These are phyloP conservation scores for Penicillium canescens DNA, from an alignment of 495 filamentous ascomycete genomes.

Conservation along the genomic window DNA sequence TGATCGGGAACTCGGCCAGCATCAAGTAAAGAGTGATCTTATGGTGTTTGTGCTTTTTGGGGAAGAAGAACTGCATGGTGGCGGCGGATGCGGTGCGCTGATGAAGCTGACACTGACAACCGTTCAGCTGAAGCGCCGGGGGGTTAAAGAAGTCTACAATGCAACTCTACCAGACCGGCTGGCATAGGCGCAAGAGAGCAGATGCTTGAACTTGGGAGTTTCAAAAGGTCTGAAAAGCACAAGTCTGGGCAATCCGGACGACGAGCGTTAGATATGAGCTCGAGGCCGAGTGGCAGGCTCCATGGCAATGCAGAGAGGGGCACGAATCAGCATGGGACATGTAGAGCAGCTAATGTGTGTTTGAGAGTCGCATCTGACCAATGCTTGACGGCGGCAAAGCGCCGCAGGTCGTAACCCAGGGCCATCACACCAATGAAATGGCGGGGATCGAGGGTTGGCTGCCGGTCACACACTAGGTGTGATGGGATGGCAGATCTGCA, in stretches of 20 bases:
- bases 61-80: slow-evolving; percentile 38
- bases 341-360: slow-evolving; percentile 27
- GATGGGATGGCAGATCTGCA: slow-evolving; percentile 40
- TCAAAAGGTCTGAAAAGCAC: slow-evolving; percentile 11
- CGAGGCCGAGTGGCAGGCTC: slow-evolving; percentile 14
- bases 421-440: slow-evolving; percentile 37
- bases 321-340: slow-evolving; percentile 30
- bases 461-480: slow-evolving; percentile 48
- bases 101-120: not conserved
- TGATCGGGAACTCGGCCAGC: slow-evolving; percentile 66
- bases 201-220: slow-evolving; percentile 6
- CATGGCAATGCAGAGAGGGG: slow-evolving; percentile 31
- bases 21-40: slow-evolving; percentile 65
- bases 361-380: slow-evolving; percentile 43
- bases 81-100: slow-evolving; percentile 1
- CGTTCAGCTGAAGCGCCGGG: slow-evolving; percentile 7
- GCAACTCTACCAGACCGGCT: slow-evolving; percentile 42
- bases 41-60: slow-evolving; percentile 65
- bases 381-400: slow-evolving; percentile 40
- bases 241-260: slow-evolving; percentile 22
- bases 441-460: slow-evolving; percentile 18
- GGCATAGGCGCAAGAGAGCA: slow-evolving; percentile 31
- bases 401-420: slow-evolving; percentile 28
- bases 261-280: slow-evolving; percentile 32
- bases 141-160: slow-evolving; percentile 13